phyloP scores from a whole-genome alignment of 805 yeast genomes.

The Danielozyma ontarioensis region DNA sequence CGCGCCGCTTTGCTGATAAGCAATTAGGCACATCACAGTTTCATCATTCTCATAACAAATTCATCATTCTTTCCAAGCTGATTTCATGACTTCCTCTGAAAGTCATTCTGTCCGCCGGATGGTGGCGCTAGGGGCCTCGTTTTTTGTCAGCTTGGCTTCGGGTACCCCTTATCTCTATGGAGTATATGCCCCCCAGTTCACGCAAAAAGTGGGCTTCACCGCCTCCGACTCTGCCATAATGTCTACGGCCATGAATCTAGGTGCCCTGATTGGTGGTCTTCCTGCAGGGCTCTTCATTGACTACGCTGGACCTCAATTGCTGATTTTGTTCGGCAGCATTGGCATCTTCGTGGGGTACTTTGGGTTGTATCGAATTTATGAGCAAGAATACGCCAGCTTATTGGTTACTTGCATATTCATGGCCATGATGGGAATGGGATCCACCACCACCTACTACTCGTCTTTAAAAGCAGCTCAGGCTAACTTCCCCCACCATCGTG shows the following conservation, averaged over 20 bases:
- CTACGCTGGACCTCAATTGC: slow-evolving; percentile 47
- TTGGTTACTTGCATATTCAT: slow-evolving; percentile 44
- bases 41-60: no score
- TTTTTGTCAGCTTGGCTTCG: slow-evolving; percentile 56
- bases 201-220: slow-evolving; percentile 50
- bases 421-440: slow-evolving; percentile 58
- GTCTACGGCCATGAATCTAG: slow-evolving; percentile 49
- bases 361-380: slow-evolving; percentile 44
- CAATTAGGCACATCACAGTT: no score
- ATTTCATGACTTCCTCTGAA: no score
- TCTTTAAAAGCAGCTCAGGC: slow-evolving; percentile 50
- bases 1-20: no score
- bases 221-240: slow-evolving; percentile 60
- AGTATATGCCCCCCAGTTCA: slow-evolving; percentile 69
- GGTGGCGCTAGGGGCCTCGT: slow-evolving; percentile 25
- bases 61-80: no score
- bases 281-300: slow-evolving; percentile 70
- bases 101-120: no score
- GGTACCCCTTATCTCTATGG: slow-evolving; percentile 77
- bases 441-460: slow-evolving; percentile 59
- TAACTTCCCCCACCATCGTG: slow-evolving; percentile 68
- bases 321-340: slow-evolving; percentile 52
- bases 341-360: slow-evolving; percentile 52
- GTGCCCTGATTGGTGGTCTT: slow-evolving; percentile 65
- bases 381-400: slow-evolving; percentile 33